phyloP scores from a whole-genome alignment of 768 basidiomycete species.

The Lentinula edodes region DNA sequence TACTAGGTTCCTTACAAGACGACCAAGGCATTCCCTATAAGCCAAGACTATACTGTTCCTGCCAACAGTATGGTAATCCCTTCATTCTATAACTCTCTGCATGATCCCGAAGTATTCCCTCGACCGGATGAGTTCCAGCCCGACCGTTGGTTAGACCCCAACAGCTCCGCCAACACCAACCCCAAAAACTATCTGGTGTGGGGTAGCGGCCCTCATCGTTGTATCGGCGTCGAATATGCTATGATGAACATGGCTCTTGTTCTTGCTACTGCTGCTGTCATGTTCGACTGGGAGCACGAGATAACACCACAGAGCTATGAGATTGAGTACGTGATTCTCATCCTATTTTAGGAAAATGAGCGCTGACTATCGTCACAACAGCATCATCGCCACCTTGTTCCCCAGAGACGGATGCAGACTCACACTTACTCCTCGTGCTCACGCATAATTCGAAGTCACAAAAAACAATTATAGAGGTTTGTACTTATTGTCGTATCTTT shows the following conservation, averaged over 20 bases:
- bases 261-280: slow-evolving; percentile 73
- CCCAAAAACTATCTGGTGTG: slow-evolving; percentile 97
- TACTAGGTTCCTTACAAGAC: slow-evolving; percentile 90
- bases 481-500: slow-evolving; percentile 4
- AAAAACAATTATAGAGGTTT: not conserved
- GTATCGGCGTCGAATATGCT: slow-evolving; percentile 92
- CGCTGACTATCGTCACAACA: slow-evolving; percentile 19
- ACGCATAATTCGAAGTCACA: not conserved
- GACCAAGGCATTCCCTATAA: slow-evolving; percentile 87
- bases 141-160: slow-evolving; percentile 88
- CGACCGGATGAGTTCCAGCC: slow-evolving; percentile 80
- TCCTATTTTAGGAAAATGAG: slow-evolving; percentile 6
- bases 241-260: slow-evolving; percentile 85
- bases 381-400: slow-evolving; percentile 95
- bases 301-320: slow-evolving; percentile 73
- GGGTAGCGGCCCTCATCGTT: slow-evolving; percentile 88
- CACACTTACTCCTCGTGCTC: slow-evolving; percentile 61
- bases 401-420: slow-evolving; percentile 88
- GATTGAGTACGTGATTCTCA: slow-evolving; percentile 59
- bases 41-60: slow-evolving; percentile 88
- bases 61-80: slow-evolving; percentile 92
- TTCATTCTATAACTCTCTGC: slow-evolving; percentile 87
- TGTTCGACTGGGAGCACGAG: slow-evolving; percentile 86
- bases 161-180: slow-evolving; percentile 71
- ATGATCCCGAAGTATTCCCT: slow-evolving; percentile 84